Evolutionary conservation across 2,329 filamentous ascomycete genomes (phyloP).

Genomic region (Hymenoscyphus albidus): DNA sequence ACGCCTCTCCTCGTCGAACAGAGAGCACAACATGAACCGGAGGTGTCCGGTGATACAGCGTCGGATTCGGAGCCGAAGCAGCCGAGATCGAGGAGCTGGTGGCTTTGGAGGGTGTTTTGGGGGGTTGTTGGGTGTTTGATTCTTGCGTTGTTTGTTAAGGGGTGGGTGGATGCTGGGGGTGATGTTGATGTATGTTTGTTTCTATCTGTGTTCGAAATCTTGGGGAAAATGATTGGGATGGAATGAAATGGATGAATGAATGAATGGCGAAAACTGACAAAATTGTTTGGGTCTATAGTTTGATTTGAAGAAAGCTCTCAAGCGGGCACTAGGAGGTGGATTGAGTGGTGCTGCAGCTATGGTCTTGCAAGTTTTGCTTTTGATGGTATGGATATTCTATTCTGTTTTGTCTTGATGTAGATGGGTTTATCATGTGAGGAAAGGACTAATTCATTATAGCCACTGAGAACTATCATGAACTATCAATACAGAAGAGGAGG

Average conservation of each 20-base stretch:
- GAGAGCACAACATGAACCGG: neutral
- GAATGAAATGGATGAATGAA: neutral
- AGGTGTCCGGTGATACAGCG: neutral
- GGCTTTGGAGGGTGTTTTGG: neutral
- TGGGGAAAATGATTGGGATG: too few species aligned
- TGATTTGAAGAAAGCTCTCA: constrained; percentile 43
- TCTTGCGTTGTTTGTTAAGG: constrained; percentile 41
- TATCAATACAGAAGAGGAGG: constrained; percentile 48
- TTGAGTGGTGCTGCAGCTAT: constrained; percentile 47
- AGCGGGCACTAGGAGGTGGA: constrained; percentile 44
- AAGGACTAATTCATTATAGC: constrained; percentile 33
- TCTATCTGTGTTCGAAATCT: neutral
- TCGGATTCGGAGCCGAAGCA: neutral
- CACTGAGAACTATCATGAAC: constrained; percentile 48
- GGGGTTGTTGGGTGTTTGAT: constrained; percentile 32
- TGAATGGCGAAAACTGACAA: too few species aligned
- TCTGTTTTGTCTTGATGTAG: neutral
- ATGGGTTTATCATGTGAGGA: neutral
- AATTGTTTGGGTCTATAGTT: constrained; percentile 30
- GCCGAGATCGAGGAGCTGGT: neutral
- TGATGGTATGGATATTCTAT: constrained; percentile 40
- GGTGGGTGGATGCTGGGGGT: constrained; percentile 41
- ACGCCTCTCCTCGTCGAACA: neutral
- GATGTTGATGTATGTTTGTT: constrained; percentile 39
- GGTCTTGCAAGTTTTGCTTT: constrained; percentile 44